Evolutionary conservation across 2,329 filamentous ascomycete genomes (phyloP).

Genomic region (Pseudodiploospora longispora): DNA sequence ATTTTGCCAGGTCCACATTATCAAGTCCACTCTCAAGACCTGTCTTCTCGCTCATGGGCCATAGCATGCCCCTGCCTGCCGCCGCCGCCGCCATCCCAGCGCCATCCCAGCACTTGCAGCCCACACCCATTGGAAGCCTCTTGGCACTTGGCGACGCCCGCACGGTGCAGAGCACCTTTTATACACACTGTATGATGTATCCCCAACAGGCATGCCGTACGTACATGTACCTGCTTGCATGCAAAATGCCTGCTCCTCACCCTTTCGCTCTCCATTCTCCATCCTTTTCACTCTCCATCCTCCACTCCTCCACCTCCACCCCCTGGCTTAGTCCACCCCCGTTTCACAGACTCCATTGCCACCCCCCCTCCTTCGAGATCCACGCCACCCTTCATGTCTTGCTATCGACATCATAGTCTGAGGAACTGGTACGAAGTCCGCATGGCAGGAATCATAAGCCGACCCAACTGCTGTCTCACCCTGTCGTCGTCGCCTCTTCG

Average conservation of each 20-base stretch:
- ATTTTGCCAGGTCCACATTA: background rate
- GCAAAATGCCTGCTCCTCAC: background rate
- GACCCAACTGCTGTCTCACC: too few species aligned
- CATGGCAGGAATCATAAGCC: too few species aligned
- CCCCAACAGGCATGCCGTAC: background rate
- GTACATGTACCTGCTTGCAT: background rate
- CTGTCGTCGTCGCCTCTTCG: too few species aligned
- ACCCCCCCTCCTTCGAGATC: constrained; percentile 10
- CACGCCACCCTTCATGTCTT: constrained; percentile 5
- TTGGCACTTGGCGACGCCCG: too few species aligned
- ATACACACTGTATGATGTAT: background rate
- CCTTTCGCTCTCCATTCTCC: background rate
- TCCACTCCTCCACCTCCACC: constrained; percentile 3
- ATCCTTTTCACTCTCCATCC: background rate
- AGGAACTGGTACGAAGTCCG: background rate
- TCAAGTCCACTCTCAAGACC: too few species aligned
- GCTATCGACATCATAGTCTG: constrained; percentile 9
- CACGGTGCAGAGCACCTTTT: too few species aligned
- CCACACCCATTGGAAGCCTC: too few species aligned
- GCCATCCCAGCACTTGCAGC: too few species aligned
- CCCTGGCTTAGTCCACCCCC: constrained; percentile 5
- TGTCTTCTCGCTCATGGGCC: too few species aligned
- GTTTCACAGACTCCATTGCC: constrained; percentile 10
- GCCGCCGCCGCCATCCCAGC: too few species aligned
- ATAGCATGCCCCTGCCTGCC: constrained; percentile 1